Base-by-base conservation (phyloP, 768 basidiomycete genomes). In the Neoboletus subvelutipes region DNA sequence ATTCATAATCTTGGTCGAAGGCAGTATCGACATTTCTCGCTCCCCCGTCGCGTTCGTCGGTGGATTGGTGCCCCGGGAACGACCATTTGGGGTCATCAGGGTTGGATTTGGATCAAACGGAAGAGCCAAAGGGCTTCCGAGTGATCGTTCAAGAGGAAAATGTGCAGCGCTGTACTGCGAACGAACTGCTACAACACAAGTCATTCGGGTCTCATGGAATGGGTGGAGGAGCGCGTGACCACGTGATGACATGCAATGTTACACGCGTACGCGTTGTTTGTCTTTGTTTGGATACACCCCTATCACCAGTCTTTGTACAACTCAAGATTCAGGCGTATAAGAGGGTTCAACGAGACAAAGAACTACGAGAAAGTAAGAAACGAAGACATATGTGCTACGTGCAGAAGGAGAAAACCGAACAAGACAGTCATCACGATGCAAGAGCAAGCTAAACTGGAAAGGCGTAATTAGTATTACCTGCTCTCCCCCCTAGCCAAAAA, bases 401-500 rank as follows among this genome's bases (percentile, higher is more conserved):
- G 39, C 7, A 40, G 8, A 46, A 51, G 1, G 54, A 49, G 18
- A 22, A 34, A 33, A 43, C 24, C 5, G 53, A 45, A 50, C 29
- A 24, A 50, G 40, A 50, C 33, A 26, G n/a, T 48, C 13, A n/a
- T 28, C 17, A 40, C 3, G 12, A n/a, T 37, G 24, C 20, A 24
- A 26, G 22, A 50, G 34, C 37, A 36, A 45, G 17, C 26, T 4
- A 43, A 48, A 9, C n/a, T n/a, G n/a, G n/a, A n/a, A n/a, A n/a
- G n/a, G n/a, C n/a, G n/a, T n/a, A n/a, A n/a, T 66, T 57, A 67
- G 65, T 67, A 67, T 66, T 55, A 62, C 46, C 54, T 29, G 1
- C 7, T 20, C 11, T 24, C 20, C 31, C 56, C 34, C 49, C 17
- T 39, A 60, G 54, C 51, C 65, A 59, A 65, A 60, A 55, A 50